Evolutionary conservation across 1,139 yeast genomes (phyloP), one percentile per base, ranked within the genome.

Genomic region (Yamadazyma dushanensis): DNA sequence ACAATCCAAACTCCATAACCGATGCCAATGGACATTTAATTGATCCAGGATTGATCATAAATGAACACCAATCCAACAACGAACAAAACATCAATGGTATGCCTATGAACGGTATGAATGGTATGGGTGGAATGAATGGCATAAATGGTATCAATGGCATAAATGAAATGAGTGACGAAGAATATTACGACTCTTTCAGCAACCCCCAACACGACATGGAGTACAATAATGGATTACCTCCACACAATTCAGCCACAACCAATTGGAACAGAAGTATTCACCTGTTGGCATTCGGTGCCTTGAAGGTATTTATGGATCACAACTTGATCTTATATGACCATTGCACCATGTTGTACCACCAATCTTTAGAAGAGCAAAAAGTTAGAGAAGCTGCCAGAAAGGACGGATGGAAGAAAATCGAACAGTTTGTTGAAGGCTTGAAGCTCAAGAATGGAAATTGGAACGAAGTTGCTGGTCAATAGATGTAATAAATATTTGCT

Each of bases 211-310:
- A 59, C 32, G 69, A 59, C 19, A 54, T 57, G 41, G 61, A 58
- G 17, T 57, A 56, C 24, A 43, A 48, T 28, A 51, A 49, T 36
- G 55, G 53, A 17, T 48, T 64, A 30, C 69, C 68, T 15, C 70
- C 67, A 19, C 75, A 70, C 46, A 70, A 70, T 45, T 68, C 73
- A 26, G 76, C 76, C 26, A 70, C 76, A 9, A 66, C 73, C 25
- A 70, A 63, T 43, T 92, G 98, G 98, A 92, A 92, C 59, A 77
- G 95, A 50, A 88, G 95, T 33, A 90, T 92, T 32, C 95, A 92
- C 51, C 80, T 88, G 39, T 78, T 92, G 70, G 92, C 96, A 3
- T 89, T 80, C 62, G 87, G 87, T 38, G 96, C 97, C 0, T 72
- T 92, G 51, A 89, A 90, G 58, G 85, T 88, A 41, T 90, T 94